Base-by-base conservation (phyloP, 2,329 filamentous ascomycete species). In the Claviceps monticola region DNA sequence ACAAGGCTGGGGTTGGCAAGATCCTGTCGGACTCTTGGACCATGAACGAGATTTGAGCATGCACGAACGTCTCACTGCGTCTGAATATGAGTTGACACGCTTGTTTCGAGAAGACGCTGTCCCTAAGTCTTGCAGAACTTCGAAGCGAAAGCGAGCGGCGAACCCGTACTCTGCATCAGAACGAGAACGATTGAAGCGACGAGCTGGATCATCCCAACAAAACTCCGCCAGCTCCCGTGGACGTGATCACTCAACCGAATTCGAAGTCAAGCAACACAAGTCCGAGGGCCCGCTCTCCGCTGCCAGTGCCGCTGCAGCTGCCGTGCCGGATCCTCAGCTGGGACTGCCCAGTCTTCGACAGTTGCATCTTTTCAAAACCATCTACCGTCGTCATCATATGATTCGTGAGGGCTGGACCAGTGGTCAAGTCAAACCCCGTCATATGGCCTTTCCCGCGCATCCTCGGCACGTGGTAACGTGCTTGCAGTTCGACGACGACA, bases 1-100 rank as follows among this genome's bases (percentile, higher is more conserved):
- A 43, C 88, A 97, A 71, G 93, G 93, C 14, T 98, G 93, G 93
- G 93, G 90, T 14, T 98, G 93, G 89, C 93, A 98, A 64, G 88
- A 91, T 62, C 88, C 90, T 0, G 78, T 81, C 51, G 86, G 85
- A 0, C 67, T 75, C 4, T 79, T 86, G 50, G 88, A 86, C 23
- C 88, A 78, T 51, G 93, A 98, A 66, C 77, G 80, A 53, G 90
- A 98, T 63, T 68, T 96, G 48, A 88, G 86, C 65, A 67, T 74
- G 56, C 71, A 74, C 45, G 74, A 64, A 55, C 73, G 69, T 49
- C 66, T 80, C 50, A 75, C 73, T 4, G 75, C 73, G 4, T 72
- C 73, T 5, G 78, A 82, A 56, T 67, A 70, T 3, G 76, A 81
- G 51, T 66, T 76, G 17, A 68, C 73, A 19, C 68, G 69, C 46